Conservation (phyloP, 1,139 yeast species). For the Yarrowia galli region DNA sequence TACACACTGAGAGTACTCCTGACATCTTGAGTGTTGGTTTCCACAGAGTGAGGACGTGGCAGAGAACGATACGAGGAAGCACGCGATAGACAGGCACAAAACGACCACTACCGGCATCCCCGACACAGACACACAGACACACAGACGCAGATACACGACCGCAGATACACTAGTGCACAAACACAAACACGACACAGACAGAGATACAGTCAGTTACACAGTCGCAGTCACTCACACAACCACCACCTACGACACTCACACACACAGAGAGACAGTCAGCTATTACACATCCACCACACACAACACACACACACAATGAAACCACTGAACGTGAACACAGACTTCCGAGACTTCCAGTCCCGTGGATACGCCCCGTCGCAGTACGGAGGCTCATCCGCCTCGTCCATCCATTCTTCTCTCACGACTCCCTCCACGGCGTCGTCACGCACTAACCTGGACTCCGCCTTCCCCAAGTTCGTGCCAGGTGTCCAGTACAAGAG, state of each 20-base stretch:
- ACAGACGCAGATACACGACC: neutral
- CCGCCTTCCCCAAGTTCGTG: slow-evolving; percentile 52
- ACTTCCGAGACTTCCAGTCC: slow-evolving; percentile 7
- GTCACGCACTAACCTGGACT: slow-evolving; percentile 47
- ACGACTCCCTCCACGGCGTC: neutral
- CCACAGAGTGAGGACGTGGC: neutral
- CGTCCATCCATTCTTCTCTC: slow-evolving; percentile 26
- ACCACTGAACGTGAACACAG: slow-evolving; percentile 17
- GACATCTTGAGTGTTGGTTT: slow-evolving; percentile 6
- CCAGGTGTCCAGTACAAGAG: slow-evolving; percentile 47
- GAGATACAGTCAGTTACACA: neutral
- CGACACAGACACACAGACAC: neutral
- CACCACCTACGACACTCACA: neutral
- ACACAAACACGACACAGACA: neutral
- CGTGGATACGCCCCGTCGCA: neutral
- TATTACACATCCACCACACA: neutral
- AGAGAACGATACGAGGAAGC: neutral
- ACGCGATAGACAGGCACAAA: neutral
- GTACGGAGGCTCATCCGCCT: slow-evolving; percentile 18
- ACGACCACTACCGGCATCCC: too few species aligned
- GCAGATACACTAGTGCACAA: neutral
- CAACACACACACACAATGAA: neutral
- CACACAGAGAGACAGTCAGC: neutral
- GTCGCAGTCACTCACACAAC: neutral
- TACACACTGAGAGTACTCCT: slow-evolving; percentile 4